phyloP scores from a whole-genome alignment of 805 yeast species.

The Saccharomycopsis schoenii region DNA sequence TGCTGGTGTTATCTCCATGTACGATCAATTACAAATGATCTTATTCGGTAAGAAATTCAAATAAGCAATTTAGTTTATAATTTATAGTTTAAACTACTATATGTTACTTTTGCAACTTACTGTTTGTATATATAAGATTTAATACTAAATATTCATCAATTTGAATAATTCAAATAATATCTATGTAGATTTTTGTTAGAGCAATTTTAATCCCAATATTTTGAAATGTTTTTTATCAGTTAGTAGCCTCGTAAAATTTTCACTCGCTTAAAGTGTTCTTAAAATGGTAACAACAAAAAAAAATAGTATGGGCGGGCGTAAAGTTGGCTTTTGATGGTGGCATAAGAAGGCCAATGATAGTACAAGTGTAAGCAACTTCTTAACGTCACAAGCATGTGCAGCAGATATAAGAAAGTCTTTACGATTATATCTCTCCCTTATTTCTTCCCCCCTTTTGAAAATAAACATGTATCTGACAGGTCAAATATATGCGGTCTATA shows the following conservation, averaged over 20 bases:
- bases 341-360: no score
- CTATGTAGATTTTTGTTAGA: background rate
- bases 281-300: background rate
- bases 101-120: background rate
- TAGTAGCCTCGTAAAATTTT: background rate
- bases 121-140: slow-evolving; percentile 2
- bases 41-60: slow-evolving; percentile 91
- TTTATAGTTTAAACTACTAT: background rate
- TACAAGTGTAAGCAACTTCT: no score
- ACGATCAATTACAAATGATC: slow-evolving; percentile 93
- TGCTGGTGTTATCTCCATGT: slow-evolving; percentile 97
- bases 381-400: no score
- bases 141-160: background rate
- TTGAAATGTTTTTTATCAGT: background rate
- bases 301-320: background rate
- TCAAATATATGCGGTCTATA: no score
- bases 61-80: slow-evolving; percentile 24
- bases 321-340: background rate
- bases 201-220: background rate
- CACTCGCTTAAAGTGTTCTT: background rate
- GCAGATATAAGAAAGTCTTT: no score
- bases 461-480: no score
- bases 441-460: no score
- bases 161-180: background rate
- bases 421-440: no score